Conservation (phyloP, 2,329 filamentous ascomycete genomes). For the Arthrobotrys iridis region DNA sequence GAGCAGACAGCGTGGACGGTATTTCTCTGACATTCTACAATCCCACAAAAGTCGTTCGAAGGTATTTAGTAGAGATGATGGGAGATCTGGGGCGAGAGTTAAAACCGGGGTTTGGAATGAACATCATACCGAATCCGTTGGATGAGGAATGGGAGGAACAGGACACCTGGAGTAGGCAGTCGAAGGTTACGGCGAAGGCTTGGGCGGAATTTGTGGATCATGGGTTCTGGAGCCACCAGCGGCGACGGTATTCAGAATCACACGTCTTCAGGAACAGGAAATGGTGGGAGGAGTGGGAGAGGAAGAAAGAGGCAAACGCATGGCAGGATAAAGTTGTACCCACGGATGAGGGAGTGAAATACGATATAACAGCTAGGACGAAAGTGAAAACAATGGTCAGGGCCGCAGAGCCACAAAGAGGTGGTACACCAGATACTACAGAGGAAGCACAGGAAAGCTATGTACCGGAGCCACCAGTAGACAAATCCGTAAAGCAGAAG, state of each 20-base stretch:
- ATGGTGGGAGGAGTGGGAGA: constrained; percentile 17
- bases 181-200: neutral
- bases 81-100: constrained; percentile 12
- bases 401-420: neutral
- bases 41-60: constrained; percentile 15
- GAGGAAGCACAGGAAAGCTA: neutral
- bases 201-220: constrained; percentile 15
- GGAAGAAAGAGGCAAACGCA: neutral
- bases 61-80: constrained; percentile 1
- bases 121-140: constrained; percentile 3
- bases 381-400: neutral
- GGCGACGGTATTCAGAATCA: neutral
- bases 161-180: constrained; percentile 27
- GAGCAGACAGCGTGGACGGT: constrained; percentile 51
- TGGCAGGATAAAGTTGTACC: neutral
- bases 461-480: neutral
- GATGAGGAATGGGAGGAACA: constrained; percentile 3
- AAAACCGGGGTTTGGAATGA: constrained; percentile 17
- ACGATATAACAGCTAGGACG: neutral
- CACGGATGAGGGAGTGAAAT: too few relatives aligned
- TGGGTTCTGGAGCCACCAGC: constrained; percentile 19
- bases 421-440: neutral
- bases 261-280: constrained; percentile 24
- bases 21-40: constrained; percentile 49
- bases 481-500: neutral